Evolutionary conservation across 2,329 filamentous ascomycete species (phyloP).

Genomic region (Tricladium varicosporioides): DNA sequence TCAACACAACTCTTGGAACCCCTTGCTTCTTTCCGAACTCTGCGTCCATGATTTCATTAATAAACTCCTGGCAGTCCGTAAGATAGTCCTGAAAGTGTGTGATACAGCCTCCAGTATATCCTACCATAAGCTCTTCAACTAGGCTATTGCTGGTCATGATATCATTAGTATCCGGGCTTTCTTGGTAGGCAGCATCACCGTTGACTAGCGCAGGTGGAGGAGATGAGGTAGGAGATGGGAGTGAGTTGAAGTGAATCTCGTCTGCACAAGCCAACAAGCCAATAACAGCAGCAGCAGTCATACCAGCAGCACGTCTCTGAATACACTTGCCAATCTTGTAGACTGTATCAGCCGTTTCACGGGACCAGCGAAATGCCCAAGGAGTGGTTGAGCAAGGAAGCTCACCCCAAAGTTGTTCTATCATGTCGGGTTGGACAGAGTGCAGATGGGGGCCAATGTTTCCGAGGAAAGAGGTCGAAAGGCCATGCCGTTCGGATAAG

Average conservation of each 20-base stretch:
- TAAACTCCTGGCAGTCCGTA: conserved; percentile 64
- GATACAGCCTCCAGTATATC: conserved; percentile 79
- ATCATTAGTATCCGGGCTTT: background rate
- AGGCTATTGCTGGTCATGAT: conserved; percentile 10
- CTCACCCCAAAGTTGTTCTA: conserved; percentile 47
- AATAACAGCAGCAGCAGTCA: conserved; percentile 71
- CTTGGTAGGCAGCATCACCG: background rate
- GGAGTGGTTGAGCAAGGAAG: conserved; percentile 51
- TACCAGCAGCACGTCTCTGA: conserved; percentile 68
- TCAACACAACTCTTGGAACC: conserved; percentile 45
- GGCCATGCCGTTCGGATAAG: conserved; percentile 38
- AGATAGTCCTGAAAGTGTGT: conserved; percentile 76
- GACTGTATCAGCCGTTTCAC: conserved; percentile 55
- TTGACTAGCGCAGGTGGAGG: background rate
- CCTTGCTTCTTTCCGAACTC: conserved; percentile 36
- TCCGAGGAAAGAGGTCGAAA: conserved; percentile 70
- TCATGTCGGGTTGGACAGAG: conserved; percentile 35
- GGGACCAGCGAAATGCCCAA: conserved; percentile 59
- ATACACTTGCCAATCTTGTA: conserved; percentile 69
- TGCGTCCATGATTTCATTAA: conserved; percentile 52
- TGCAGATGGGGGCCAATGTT: conserved; percentile 58
- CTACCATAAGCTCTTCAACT: conserved; percentile 65
- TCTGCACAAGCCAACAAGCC: conserved; percentile 67
- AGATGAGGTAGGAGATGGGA: conserved; percentile 23
- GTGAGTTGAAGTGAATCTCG: conserved; percentile 49